Percentiles rank a stretch among this genome's conserved stretches.
Evolutionary conservation across 2,329 filamentous ascomycete species (phyloP).

Genomic region (Aspergillus unguis): DNA sequence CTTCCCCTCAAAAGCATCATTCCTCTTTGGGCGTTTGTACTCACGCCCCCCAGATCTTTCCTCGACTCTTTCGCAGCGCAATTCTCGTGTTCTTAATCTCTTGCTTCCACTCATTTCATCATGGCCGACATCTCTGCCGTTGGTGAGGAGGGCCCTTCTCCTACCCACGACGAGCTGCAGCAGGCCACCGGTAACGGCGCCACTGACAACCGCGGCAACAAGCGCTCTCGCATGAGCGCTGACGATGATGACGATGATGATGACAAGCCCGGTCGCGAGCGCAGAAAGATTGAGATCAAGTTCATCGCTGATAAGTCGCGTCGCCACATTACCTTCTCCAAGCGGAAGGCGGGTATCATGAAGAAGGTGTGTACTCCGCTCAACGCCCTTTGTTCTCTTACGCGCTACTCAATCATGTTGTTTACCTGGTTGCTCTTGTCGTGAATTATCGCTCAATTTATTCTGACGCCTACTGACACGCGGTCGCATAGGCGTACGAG

Average conservation of each 20-base stretch:
- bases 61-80: constrained; percentile 9
- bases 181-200: constrained; percentile 64
- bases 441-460: constrained; percentile 1
- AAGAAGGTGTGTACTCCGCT: constrained; percentile 74
- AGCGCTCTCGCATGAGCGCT: constrained; percentile 76
- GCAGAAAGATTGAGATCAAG: constrained; percentile 99
- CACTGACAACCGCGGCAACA: constrained; percentile 76
- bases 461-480: constrained; percentile 15
- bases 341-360: constrained; percentile 99
- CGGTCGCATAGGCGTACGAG: constrained; percentile 74
- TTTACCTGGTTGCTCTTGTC: background rate
- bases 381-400: constrained; percentile 9
- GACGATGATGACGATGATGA: constrained; percentile 98
- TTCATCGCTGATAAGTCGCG: constrained; percentile 99
- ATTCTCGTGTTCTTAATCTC: constrained; percentile 12
- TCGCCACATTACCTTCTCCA: constrained; percentile 98
- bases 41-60: constrained; percentile 19
- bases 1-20: constrained; percentile 41
- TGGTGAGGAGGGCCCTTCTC: constrained; percentile 70
- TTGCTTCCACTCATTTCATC: constrained; percentile 18
- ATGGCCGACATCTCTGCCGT: constrained; percentile 81
- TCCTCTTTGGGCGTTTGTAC: constrained; percentile 43
- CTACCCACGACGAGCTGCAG: constrained; percentile 68
- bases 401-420: background rate
- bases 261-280: constrained; percentile 95